These are phyloP conservation scores for Gracilaria caudata DNA, from an alignment of 23 red algal species.

Conservation along the genomic window DNA sequence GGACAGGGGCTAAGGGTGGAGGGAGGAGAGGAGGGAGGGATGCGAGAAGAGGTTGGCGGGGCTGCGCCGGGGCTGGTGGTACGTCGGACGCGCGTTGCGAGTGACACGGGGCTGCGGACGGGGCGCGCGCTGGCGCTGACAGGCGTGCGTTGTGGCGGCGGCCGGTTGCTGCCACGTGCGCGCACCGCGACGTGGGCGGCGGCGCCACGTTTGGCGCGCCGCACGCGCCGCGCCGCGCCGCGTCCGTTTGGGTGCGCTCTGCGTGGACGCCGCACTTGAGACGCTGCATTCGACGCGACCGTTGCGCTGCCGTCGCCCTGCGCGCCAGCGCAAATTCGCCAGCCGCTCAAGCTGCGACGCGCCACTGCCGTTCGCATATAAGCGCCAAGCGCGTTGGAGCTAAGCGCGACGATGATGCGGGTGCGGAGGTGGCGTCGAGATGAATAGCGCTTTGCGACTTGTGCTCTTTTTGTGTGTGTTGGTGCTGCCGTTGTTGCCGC, in stretches of 20 bases:
- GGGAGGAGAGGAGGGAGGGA: not conserved
- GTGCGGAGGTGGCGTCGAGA: too few relatives aligned
- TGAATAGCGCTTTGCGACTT: too few relatives aligned
- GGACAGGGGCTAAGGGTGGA: not conserved
- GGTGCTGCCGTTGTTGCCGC: not conserved
- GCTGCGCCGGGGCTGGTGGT: not conserved
- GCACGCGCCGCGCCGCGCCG: too few relatives aligned
- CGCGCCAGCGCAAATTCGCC: not conserved
- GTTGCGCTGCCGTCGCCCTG: not conserved
- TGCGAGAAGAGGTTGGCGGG: not conserved
- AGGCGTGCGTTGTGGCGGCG: not conserved
- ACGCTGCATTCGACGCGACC: too few relatives aligned
- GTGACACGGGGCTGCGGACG: slow-evolving; percentile 1
- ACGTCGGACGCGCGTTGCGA: not conserved
- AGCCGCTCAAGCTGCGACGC: too few relatives aligned
- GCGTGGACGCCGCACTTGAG: too few relatives aligned
- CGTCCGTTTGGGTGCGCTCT: too few relatives aligned
- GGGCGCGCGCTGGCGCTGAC: not conserved
- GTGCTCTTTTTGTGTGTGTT: not conserved
- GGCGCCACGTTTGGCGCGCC: not conserved
- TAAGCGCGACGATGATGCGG: too few relatives aligned
- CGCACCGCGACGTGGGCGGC: not conserved
- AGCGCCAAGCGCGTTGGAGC: too few relatives aligned
- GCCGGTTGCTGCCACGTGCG: slow-evolving; percentile 3
- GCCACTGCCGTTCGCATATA: too few relatives aligned